A percentile compares a stretch with the other conserved stretches of the same genome.
phyloP scores from a whole-genome alignment of 805 yeast genomes.

The Nakazawaea molendinolei region DNA sequence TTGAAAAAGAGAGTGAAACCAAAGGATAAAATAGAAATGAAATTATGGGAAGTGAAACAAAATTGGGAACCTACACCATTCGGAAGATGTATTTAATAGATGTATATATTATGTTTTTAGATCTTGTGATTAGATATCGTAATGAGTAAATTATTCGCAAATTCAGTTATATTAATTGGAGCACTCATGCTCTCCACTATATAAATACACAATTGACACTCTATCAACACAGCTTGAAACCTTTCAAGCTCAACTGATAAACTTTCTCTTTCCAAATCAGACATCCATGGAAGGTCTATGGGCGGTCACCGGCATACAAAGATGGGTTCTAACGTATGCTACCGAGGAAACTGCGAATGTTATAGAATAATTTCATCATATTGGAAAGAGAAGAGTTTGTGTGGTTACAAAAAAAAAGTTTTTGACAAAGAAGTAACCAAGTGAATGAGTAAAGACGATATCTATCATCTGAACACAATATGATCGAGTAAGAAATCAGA shows the following conservation, averaged over 20 bases:
- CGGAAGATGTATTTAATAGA: constrained; percentile 26
- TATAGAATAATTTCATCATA: constrained; percentile 70
- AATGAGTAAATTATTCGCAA: no score
- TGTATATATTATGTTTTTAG: constrained; percentile 2
- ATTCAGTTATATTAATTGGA: no score
- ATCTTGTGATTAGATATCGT: no score
- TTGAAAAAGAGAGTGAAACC: constrained; percentile 21
- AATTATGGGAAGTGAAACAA: constrained; percentile 25
- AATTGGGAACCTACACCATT: constrained; percentile 52
- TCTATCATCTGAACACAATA: constrained; percentile 6
- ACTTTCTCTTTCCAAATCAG: constrained; percentile 48
- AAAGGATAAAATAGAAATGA: constrained; percentile 1
- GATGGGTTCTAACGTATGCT: constrained; percentile 80
- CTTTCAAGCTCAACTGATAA: background rate
- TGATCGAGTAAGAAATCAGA: constrained; percentile 41
- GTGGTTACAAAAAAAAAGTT: constrained; percentile 9
- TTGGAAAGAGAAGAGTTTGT: constrained; percentile 2
- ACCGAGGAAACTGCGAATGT: constrained; percentile 98
- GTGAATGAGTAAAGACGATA: constrained; percentile 11
- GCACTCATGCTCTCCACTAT: no score
- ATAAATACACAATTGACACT: no score
- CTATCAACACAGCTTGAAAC: background rate
- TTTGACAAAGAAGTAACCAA: background rate
- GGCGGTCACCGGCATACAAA: constrained; percentile 84
- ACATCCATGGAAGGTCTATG: constrained; percentile 87